Evolutionary conservation across 2,329 filamentous ascomycete species (phyloP), one percentile per base, ranked within the genome.

Genomic region (Botrytis byssoidea): DNA sequence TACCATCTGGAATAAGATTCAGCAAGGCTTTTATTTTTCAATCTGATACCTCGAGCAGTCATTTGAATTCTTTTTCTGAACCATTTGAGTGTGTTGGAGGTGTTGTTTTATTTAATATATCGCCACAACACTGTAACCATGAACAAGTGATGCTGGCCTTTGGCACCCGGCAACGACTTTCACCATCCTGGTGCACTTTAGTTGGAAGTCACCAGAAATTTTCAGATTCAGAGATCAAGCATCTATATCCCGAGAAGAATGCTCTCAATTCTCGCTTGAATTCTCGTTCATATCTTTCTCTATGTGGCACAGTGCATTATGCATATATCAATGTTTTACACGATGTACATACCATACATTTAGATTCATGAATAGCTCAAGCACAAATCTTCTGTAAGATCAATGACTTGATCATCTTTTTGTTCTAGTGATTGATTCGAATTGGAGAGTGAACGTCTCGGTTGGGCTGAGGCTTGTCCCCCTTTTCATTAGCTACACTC

Each of bases 201-300:
- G 25, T 1, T 7, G 0, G 7, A 51, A 51, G 10, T 14, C 2
- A 0, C 44, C 8, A 4, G 14, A 7, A 14, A 25, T 4, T 12
- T 51, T n/a, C 25, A 1, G 48, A n/a, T 12, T 7, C 25, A 1
- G 12, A n/a, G 0, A 1, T 51, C 9, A 7, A 6, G 3, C 25
- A 0, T 1, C 4, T n/a, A 16, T 51, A 51, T n/a, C 0, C 25
- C 48, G 48, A 51, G 48, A 14, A 51, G 1, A 7, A n/a, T n/a
- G 25, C 48, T 51, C 12, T 51, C 25, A n/a, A 51, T 10, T 51
- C 48, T 51, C 44, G 44, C 0, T 0, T 48, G 44, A 48, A 3
- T 48, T 48, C 20, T 22, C 44, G 44, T 1, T 3, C 44, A 22
- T 0, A 48, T 4, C 2, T 48, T 4, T 46, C 20, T 48, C 20